A percentile compares a stretch with the other conserved stretches of the same genome.
phyloP scores from a whole-genome alignment of 2,329 filamentous ascomycete species.

The Dothidotthia symphoricarpi region DNA sequence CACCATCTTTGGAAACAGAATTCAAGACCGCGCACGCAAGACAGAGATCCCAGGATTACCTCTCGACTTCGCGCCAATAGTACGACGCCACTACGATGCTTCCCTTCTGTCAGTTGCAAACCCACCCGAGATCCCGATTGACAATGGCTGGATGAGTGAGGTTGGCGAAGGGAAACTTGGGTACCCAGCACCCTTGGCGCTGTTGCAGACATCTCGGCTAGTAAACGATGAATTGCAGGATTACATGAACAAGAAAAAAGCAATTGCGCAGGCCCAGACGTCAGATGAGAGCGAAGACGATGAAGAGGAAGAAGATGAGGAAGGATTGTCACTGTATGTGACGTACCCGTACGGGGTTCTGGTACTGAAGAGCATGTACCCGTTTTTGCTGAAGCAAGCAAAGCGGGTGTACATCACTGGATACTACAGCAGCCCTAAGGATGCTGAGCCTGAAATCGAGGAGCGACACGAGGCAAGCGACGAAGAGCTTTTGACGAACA shows the following conservation, averaged over 20 bases:
- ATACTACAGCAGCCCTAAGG: slow-evolving; percentile 29
- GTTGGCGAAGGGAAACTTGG: slow-evolving; percentile 13
- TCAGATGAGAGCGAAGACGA: neutral
- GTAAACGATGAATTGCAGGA: slow-evolving; percentile 38
- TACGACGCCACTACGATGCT: slow-evolving; percentile 34
- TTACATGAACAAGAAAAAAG: slow-evolving; percentile 25
- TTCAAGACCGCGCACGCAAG: slow-evolving; percentile 25
- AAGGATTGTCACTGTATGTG: slow-evolving; percentile 43
- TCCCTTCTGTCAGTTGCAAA: slow-evolving; percentile 32
- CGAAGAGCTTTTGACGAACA: slow-evolving; percentile 14
- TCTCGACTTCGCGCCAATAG: slow-evolving; percentile 34
- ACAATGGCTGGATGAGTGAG: slow-evolving; percentile 7
- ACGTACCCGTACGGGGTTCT: slow-evolving; percentile 44
- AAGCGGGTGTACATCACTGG: slow-evolving; percentile 44
- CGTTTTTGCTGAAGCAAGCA: slow-evolving; percentile 43
- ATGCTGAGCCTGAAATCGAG: neutral
- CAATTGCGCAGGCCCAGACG: slow-evolving; percentile 13
- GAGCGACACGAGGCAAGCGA: slow-evolving; percentile 1
- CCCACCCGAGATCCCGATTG: slow-evolving; percentile 24
- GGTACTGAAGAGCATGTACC: slow-evolving; percentile 40
- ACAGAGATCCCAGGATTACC: slow-evolving; percentile 41
- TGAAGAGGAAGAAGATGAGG: slow-evolving; percentile 9
- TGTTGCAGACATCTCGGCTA: slow-evolving; percentile 34
- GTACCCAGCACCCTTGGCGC: slow-evolving; percentile 24
- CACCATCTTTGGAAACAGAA: slow-evolving; percentile 27